Percentiles rank a stretch among this genome's conserved stretches.
Conservation (phyloP, 208 protist genomes). For the Acanthamoeba lenticulata region DNA sequence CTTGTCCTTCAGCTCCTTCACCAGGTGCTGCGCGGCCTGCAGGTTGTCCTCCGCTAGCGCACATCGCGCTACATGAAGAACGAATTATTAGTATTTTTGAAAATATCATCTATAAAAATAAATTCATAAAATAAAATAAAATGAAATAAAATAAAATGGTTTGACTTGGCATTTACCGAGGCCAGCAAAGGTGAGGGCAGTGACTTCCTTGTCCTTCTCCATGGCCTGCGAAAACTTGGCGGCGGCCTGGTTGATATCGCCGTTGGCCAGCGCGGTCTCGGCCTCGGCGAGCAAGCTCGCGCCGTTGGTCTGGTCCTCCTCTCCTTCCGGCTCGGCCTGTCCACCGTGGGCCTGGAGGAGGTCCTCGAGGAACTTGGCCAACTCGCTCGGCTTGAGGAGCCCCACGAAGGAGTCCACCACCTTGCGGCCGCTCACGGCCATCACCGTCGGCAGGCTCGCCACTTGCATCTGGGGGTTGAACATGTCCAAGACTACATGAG, state of each 20-base stretch:
- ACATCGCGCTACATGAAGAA: neutral
- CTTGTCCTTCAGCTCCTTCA: slow-evolving; percentile 61
- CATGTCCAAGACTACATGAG: neutral
- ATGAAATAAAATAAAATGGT: neutral
- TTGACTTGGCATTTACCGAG: neutral
- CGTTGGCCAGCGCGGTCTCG: slow-evolving; percentile 12
- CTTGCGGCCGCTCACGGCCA: slow-evolving; percentile 40
- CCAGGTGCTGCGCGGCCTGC: slow-evolving; percentile 32
- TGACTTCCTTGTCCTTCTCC: slow-evolving; percentile 29
- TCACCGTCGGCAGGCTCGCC: slow-evolving; percentile 41
- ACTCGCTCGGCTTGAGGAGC: neutral
- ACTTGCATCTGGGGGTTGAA: slow-evolving; percentile 49
- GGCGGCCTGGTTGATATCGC: slow-evolving; percentile 38
- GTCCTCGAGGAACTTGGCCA: slow-evolving; percentile 22
- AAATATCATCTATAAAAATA: neutral
- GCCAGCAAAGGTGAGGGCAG: neutral
- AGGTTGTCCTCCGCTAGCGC: slow-evolving; percentile 57
- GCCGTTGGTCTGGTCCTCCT: neutral
- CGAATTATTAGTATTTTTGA: neutral
- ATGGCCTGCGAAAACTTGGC: slow-evolving; percentile 17
- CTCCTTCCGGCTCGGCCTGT: too few relatives aligned
- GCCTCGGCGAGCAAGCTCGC: neutral
- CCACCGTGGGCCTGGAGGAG: too few relatives aligned
- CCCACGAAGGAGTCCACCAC: slow-evolving; percentile 64
- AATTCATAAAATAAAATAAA: neutral